Conservation (phyloP, 2,329 filamentous ascomycete genomes). For the Fusarium lyarnte region DNA sequence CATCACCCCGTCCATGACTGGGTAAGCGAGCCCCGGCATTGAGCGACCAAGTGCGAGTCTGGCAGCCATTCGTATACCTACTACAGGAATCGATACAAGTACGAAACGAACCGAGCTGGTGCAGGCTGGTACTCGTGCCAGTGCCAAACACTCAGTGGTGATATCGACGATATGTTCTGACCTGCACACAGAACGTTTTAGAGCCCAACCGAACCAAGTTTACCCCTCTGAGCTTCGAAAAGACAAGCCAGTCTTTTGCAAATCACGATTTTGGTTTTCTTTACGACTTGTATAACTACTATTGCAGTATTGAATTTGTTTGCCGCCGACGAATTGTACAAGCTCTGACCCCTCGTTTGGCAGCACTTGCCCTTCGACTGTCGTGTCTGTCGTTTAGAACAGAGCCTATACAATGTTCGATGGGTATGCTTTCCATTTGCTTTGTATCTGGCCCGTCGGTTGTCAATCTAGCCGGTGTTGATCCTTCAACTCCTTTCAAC, state of each 20-base stretch:
- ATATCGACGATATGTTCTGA: slow-evolving; percentile 38
- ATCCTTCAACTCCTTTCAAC: background rate
- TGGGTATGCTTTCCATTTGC: slow-evolving; percentile 52
- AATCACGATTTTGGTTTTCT: slow-evolving; percentile 20
- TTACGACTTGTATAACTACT: slow-evolving; percentile 15
- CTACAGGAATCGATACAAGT: slow-evolving; percentile 9
- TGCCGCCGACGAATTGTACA: slow-evolving; percentile 16
- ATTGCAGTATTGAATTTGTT: slow-evolving; percentile 14
- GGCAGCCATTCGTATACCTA: slow-evolving; percentile 16
- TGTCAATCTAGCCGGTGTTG: slow-evolving; percentile 2
- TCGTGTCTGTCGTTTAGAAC: slow-evolving; percentile 36
- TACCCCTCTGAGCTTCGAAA: slow-evolving; percentile 26
- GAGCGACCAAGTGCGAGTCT: slow-evolving; percentile 32
- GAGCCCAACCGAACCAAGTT: slow-evolving; percentile 42
- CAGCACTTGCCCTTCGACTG: slow-evolving; percentile 20
- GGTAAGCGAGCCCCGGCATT: slow-evolving; percentile 39
- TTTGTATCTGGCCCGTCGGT: background rate
- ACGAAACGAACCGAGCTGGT: slow-evolving; percentile 10
- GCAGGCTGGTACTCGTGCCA: slow-evolving; percentile 4
- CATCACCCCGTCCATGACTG: slow-evolving; percentile 38
- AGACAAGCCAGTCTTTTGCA: slow-evolving; percentile 5
- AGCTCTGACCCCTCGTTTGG: slow-evolving; percentile 18
- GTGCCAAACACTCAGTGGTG: slow-evolving; percentile 33
- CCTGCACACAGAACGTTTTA: slow-evolving; percentile 40
- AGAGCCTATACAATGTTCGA: slow-evolving; percentile 50